phyloP scores from a whole-genome alignment of 1,284 basidiomycete genomes.

The Amylostereum areolatum region DNA sequence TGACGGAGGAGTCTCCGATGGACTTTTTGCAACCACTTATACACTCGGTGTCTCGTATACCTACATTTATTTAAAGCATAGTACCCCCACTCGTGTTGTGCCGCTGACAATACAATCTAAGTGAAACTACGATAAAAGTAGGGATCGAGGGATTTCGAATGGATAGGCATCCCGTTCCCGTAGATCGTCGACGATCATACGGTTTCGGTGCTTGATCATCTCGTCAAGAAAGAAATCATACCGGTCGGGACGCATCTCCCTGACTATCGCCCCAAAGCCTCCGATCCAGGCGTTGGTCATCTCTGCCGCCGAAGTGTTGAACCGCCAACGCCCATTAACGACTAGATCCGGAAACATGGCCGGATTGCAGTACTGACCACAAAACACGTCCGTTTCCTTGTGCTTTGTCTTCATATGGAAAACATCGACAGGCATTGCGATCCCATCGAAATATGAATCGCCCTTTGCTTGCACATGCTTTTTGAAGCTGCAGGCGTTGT shows the following conservation, averaged over 20 bases:
- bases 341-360: slow-evolving; percentile 19
- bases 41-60: too few relatives aligned
- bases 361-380: slow-evolving; percentile 26
- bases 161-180: background rate
- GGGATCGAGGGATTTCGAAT: background rate
- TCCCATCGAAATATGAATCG: slow-evolving; percentile 14
- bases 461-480: slow-evolving; percentile 8
- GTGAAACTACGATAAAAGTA: background rate
- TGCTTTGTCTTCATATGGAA: slow-evolving; percentile 30
- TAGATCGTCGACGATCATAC: background rate
- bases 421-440: slow-evolving; percentile 24
- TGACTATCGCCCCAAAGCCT: slow-evolving; percentile 16
- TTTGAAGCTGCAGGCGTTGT: slow-evolving; percentile 22
- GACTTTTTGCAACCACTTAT: too few relatives aligned
- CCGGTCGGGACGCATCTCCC: slow-evolving; percentile 18
- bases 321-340: slow-evolving; percentile 20
- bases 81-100: too few relatives aligned
- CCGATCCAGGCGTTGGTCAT: slow-evolving; percentile 22
- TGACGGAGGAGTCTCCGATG: too few relatives aligned
- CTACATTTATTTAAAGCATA: too few relatives aligned
- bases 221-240: slow-evolving; percentile 24
- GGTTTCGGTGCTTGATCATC: background rate
- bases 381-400: slow-evolving; percentile 21
- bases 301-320: slow-evolving; percentile 21
- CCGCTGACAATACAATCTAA: too few relatives aligned